These are phyloP conservation scores for Tuber indicum DNA, from an alignment of 495 filamentous ascomycete species.

Conservation along the genomic window DNA sequence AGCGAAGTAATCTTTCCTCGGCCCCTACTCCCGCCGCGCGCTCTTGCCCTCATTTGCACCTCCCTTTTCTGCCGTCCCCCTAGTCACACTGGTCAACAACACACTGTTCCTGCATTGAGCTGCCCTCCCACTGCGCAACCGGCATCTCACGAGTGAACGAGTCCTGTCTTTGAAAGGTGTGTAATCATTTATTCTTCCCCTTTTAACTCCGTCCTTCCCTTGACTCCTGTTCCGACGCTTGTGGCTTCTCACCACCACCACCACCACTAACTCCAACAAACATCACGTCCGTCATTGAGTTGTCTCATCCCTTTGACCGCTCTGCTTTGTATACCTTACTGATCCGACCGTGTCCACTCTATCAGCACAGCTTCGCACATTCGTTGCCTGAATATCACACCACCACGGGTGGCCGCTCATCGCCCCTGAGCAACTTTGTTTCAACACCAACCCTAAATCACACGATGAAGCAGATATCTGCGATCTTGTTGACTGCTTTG, in stretches of 20 bases:
- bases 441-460: background rate
- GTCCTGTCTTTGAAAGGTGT: constrained; percentile 25
- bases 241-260: constrained; percentile 14
- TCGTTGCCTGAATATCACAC: constrained; percentile 25
- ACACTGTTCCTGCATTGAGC: constrained; percentile 28
- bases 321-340: constrained; percentile 12
- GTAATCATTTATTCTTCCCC: constrained; percentile 32
- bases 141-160: constrained; percentile 39
- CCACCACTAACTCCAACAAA: background rate
- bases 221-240: constrained; percentile 16
- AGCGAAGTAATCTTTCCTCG: background rate
- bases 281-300: background rate
- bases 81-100: constrained; percentile 15
- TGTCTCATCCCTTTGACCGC: constrained; percentile 6
- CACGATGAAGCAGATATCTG: constrained; percentile 35
- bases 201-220: constrained; percentile 31
- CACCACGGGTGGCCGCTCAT: constrained; percentile 19
- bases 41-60: constrained; percentile 6
- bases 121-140: constrained; percentile 24
- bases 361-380: constrained; percentile 22
- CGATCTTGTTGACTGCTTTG: constrained; percentile 21
- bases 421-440: background rate
- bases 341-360: constrained; percentile 15
- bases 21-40: background rate
- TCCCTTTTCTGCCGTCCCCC: constrained; percentile 14